These are phyloP conservation scores for Zelopaecilomyces penicillatus DNA, from an alignment of 2,329 filamentous ascomycete species.

Conservation along the genomic window DNA sequence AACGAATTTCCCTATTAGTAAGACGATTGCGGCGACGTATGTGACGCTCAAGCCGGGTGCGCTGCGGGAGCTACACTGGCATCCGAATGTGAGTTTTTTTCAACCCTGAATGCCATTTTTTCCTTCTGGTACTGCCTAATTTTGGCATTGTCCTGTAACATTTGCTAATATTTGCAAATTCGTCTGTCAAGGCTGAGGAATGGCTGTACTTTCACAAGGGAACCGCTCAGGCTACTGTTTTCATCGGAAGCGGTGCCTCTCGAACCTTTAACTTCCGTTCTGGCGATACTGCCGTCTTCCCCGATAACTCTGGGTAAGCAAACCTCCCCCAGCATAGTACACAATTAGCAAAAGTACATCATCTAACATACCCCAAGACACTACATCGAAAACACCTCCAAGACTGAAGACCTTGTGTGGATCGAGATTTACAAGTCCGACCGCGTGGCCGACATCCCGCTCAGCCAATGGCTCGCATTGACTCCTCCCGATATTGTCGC, in stretches of 20 bases:
- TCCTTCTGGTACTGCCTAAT: too few species aligned
- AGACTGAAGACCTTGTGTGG: constrained; percentile 56
- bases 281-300: constrained; percentile 62
- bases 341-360: too few species aligned
- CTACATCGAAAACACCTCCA: constrained; percentile 61
- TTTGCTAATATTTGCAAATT: not conserved
- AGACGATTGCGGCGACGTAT: constrained; percentile 56
- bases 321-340: not conserved
- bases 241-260: constrained; percentile 51
- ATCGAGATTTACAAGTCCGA: constrained; percentile 64
- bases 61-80: constrained; percentile 61
- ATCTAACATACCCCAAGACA: constrained; percentile 32
- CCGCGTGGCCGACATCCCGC: constrained; percentile 55
- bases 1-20: constrained; percentile 57
- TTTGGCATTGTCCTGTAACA: not conserved
- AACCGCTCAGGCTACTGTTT: constrained; percentile 53
- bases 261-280: constrained; percentile 59
- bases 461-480: constrained; percentile 62
- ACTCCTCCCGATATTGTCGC: constrained; percentile 56
- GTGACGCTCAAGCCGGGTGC: constrained; percentile 56
- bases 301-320: constrained; percentile 50
- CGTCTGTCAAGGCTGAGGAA: constrained; percentile 46
- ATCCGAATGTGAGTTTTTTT: constrained; percentile 49
- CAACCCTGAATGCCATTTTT: not conserved
- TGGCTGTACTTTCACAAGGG: constrained; percentile 65